These are phyloP conservation scores for Moringa oleifera DNA, from an alignment of 345 rosid species.

Conservation along the genomic window DNA sequence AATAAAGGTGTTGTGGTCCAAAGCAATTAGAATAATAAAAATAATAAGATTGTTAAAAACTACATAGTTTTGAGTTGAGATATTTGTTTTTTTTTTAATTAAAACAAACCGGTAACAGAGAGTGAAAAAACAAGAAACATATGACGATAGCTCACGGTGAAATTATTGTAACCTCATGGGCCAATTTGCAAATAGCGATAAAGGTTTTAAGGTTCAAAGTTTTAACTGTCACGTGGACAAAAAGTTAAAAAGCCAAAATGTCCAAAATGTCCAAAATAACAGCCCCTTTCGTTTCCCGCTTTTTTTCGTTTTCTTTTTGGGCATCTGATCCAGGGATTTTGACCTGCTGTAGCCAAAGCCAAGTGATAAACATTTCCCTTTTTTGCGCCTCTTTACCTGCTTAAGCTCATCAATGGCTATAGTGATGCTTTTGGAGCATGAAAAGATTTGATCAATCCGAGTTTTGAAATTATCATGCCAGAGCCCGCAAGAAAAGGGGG, in stretches of 20 bases:
- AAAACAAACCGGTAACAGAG: too few relatives aligned
- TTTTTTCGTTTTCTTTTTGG: constrained; percentile 4
- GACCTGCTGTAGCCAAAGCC: constrained; percentile 14
- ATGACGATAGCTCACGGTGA: too few relatives aligned
- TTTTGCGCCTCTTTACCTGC: constrained; percentile 3
- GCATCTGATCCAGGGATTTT: constrained; percentile 5
- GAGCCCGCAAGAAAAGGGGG: too few relatives aligned
- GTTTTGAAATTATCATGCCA: too few relatives aligned
- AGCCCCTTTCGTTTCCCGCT: constrained; percentile 31
- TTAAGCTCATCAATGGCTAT: background rate
- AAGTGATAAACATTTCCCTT: background rate
- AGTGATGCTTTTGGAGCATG: background rate
- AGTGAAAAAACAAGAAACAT: too few relatives aligned
- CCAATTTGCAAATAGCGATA: background rate
- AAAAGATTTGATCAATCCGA: constrained; percentile 2
- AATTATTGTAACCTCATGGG: constrained; percentile 1
- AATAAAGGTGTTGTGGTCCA: too few relatives aligned
- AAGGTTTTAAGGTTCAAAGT: background rate
- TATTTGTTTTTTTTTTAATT: too few relatives aligned
- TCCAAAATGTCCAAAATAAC: constrained; percentile 27
- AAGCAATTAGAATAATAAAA: too few relatives aligned
- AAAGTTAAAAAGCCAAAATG: too few relatives aligned
- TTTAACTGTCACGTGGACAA: background rate
- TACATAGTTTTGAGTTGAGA: too few relatives aligned
- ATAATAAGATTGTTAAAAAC: too few relatives aligned